A percentile compares a stretch with the other conserved stretches of the same genome.
Conservation (phyloP, 495 filamentous ascomycete genomes). For the Pyronema omphalodes region DNA sequence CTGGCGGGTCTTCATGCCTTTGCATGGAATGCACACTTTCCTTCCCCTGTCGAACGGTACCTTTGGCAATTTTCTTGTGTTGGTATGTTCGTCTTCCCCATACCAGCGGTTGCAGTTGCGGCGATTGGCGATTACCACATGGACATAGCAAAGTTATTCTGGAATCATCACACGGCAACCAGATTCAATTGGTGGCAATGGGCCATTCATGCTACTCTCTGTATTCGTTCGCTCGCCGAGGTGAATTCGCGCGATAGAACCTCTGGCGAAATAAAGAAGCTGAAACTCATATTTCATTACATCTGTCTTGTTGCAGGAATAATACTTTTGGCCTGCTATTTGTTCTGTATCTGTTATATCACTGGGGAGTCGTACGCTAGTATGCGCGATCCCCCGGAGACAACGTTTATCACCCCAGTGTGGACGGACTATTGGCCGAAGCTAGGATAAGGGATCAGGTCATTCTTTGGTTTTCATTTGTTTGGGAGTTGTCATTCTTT, state of each 20-base stretch:
- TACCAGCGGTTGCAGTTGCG: neutral
- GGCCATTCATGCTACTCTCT: too few relatives aligned
- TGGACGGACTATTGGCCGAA: constrained; percentile 4
- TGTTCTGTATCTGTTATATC: neutral
- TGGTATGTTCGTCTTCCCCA: constrained; percentile 3
- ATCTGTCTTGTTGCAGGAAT: constrained; percentile 2
- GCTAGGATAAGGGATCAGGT: neutral
- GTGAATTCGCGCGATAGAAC: too few relatives aligned
- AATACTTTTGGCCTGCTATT: neutral
- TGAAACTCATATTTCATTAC: neutral
- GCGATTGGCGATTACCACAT: too few relatives aligned
- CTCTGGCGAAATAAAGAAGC: too few relatives aligned
- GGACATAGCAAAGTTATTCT: too few relatives aligned
- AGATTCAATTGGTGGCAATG: too few relatives aligned
- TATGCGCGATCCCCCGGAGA: constrained; percentile 1
- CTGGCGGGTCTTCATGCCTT: constrained; percentile 2
- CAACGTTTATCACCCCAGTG: constrained; percentile 1
- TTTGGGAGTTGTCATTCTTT: too few relatives aligned
- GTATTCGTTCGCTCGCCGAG: too few relatives aligned
- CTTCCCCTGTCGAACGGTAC: neutral
- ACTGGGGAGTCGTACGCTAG: constrained; percentile 8
- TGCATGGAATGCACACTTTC: constrained; percentile 5
- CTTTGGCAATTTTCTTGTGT: constrained; percentile 4
- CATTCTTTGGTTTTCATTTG: too few relatives aligned
- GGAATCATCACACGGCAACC: too few relatives aligned